phyloP scores from a whole-genome alignment of 176 grass and related monocot genomes.

The Saccharum spontaneum region DNA sequence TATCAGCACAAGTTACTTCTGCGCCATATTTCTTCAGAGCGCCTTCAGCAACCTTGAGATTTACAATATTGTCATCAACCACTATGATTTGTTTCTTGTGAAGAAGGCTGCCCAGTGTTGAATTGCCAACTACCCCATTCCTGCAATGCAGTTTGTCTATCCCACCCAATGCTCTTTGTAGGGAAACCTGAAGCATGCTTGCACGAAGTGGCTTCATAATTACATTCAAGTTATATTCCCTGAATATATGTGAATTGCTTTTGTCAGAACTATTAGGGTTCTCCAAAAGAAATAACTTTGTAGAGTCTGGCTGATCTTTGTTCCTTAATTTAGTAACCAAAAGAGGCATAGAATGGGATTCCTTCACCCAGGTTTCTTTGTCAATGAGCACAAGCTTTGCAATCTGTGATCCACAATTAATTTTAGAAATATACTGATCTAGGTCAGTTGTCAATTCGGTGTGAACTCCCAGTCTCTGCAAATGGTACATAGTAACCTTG shows the following conservation, averaged over 20 bases:
- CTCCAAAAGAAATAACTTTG: conserved; percentile 79
- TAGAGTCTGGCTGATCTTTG: conserved; percentile 46
- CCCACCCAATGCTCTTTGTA: conserved; percentile 65
- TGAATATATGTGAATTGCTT: conserved; percentile 44
- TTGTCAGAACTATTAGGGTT: conserved; percentile 62
- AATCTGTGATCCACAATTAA: conserved; percentile 42
- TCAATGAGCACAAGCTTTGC: conserved; percentile 84
- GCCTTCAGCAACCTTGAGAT: conserved; percentile 91
- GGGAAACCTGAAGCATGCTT: conserved; percentile 82
- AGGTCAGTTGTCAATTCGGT: conserved; percentile 56
- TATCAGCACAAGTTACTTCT: conserved; percentile 69
- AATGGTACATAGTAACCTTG: conserved; percentile 81
- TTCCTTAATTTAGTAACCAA: conserved; percentile 64
- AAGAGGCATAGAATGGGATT: conserved; percentile 51
- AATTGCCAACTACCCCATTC: conserved; percentile 64
- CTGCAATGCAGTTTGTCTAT: conserved; percentile 52
- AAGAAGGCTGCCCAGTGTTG: conserved; percentile 72
- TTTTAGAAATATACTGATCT: conserved; percentile 58
- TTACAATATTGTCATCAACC: conserved; percentile 92
- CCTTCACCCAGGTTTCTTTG: conserved; percentile 72
- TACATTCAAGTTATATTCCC: conserved; percentile 67
- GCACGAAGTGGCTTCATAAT: conserved; percentile 92
- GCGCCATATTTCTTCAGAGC: conserved; percentile 96
- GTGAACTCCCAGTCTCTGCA: conserved; percentile 84
- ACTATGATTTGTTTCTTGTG: conserved; percentile 83